Evolutionary conservation across 176 grass and related monocot species (phyloP).

Genomic region (Triticum monococcum): DNA sequence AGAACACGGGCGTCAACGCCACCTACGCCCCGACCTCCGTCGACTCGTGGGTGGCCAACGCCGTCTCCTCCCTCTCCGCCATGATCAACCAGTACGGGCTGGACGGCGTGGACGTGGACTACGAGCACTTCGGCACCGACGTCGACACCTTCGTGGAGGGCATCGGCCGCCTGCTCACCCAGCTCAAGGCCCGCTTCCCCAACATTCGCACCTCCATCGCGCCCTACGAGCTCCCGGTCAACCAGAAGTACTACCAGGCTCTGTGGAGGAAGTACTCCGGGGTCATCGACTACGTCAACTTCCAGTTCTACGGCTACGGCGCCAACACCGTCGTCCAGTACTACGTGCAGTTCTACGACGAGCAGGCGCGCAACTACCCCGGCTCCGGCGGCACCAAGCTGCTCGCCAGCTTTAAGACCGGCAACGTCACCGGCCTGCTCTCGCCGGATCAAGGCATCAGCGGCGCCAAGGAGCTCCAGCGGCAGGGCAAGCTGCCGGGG

Average conservation of each 20-base stretch:
- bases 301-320: conserved; percentile 78
- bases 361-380: conserved; percentile 36
- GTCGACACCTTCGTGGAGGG: conserved; percentile 44
- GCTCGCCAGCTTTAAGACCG: conserved; percentile 55
- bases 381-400: conserved; percentile 40
- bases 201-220: conserved; percentile 56
- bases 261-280: conserved; percentile 40
- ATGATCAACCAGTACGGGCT: conserved; percentile 46
- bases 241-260: conserved; percentile 50
- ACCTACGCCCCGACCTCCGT: background rate
- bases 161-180: conserved; percentile 40
- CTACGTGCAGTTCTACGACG: conserved; percentile 43
- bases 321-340: conserved; percentile 19
- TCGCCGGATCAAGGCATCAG: conserved; percentile 32
- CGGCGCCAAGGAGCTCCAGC: conserved; percentile 36
- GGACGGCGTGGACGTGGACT: conserved; percentile 64
- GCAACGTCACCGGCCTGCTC: background rate
- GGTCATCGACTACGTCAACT: conserved; percentile 62
- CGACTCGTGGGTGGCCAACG: conserved; percentile 64
- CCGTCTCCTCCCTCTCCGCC: conserved; percentile 23
- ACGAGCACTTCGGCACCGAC: conserved; percentile 48
- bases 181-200: conserved; percentile 24
- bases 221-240: conserved; percentile 23
- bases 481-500: conserved; percentile 48
- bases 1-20: background rate